Evolutionary conservation across 148 eudicot genomes (phyloP).

Genomic region (Pharnaceum exiguum): DNA sequence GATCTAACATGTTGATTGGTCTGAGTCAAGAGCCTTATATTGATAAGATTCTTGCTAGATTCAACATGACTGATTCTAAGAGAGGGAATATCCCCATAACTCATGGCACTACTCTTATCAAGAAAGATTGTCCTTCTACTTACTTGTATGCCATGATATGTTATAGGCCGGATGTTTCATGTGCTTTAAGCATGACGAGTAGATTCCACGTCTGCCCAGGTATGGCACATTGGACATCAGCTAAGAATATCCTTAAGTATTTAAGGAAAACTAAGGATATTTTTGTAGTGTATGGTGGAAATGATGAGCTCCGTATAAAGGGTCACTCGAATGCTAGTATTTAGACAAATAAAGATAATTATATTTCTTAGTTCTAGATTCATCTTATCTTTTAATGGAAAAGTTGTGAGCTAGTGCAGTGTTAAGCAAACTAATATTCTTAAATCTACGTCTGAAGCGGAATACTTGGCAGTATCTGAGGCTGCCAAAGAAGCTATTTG

Average conservation of each 20-base stretch:
- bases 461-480: no score
- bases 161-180: conserved; percentile 16
- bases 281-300: conserved; percentile 6
- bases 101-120: neutral
- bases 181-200: conserved; percentile 16
- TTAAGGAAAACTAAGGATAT: conserved; percentile 13
- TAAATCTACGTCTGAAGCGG: no score
- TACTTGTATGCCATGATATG: neutral
- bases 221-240: conserved; percentile 10
- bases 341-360: neutral
- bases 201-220: conserved; percentile 9
- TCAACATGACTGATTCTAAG: no score
- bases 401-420: no score
- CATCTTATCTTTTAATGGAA: no score
- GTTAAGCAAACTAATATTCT: no score
- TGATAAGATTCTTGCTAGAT: neutral
- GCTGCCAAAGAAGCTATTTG: no score
- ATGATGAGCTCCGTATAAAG: neutral
- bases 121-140: neutral
- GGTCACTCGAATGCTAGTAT: conserved; percentile 2
- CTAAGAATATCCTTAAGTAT: conserved; percentile 17
- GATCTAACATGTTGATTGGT: neutral
- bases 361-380: no score
- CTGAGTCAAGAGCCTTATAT: neutral
- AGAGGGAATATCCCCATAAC: neutral